Evolutionary conservation across 768 basidiomycete genomes (phyloP).

Genomic region (Suillus ampliporus): DNA sequence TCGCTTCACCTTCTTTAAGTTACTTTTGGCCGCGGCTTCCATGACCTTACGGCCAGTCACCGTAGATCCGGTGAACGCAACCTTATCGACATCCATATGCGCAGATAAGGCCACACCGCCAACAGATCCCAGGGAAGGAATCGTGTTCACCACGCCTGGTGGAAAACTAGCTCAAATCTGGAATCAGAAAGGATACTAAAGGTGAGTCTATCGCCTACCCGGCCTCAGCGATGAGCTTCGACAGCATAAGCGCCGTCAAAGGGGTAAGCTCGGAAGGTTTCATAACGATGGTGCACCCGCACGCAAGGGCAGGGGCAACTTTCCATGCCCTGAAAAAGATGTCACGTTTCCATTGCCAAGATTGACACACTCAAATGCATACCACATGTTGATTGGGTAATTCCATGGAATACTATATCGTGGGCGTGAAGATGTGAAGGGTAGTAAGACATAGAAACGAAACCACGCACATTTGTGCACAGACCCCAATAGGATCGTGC

Average conservation of each 20-base stretch:
- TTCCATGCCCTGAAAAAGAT: constrained; percentile 75
- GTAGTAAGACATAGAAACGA: constrained; percentile 9
- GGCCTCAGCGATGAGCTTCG: constrained; percentile 81
- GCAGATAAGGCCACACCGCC: constrained; percentile 86
- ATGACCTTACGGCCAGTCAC: constrained; percentile 88
- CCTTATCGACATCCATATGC: constrained; percentile 89
- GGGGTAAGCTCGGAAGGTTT: constrained; percentile 92
- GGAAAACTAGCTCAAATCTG: constrained; percentile 64
- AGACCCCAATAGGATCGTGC: constrained; percentile 93
- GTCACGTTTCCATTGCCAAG: constrained; percentile 9
- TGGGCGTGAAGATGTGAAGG: constrained; percentile 14
- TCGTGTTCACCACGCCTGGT: constrained; percentile 87
- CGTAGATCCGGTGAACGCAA: constrained; percentile 95
- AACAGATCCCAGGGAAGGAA: constrained; percentile 80
- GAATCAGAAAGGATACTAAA: neutral
- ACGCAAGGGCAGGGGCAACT: constrained; percentile 89
- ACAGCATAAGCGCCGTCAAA: constrained; percentile 81
- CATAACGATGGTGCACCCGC: constrained; percentile 93
- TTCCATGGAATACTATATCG: constrained; percentile 85
- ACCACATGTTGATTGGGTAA: constrained; percentile 90
- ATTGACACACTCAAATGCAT: constrained; percentile 9
- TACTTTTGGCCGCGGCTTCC: constrained; percentile 91
- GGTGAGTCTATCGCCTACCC: constrained; percentile 54
- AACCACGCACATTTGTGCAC: constrained; percentile 79
- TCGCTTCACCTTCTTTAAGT: constrained; percentile 81